Evolutionary conservation across 2,329 filamentous ascomycete genomes (phyloP).

Genomic region (Alternaria panax): DNA sequence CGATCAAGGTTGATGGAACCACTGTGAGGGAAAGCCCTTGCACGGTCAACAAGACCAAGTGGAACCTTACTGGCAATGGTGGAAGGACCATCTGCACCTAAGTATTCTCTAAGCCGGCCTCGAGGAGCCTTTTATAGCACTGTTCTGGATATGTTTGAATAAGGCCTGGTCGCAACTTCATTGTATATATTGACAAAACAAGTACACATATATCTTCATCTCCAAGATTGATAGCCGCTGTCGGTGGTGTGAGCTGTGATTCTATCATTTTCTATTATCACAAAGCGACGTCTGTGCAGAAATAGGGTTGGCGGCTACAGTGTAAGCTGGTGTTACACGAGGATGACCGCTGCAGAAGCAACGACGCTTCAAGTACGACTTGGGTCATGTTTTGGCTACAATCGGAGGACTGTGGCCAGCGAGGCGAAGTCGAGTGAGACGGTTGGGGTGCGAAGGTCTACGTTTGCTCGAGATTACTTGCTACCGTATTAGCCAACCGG

Average conservation of each 20-base stretch:
- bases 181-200: conserved; percentile 6
- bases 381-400: background rate
- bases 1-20: conserved; percentile 58
- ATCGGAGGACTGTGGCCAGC: background rate
- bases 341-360: background rate
- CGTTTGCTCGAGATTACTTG: background rate
- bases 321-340: background rate
- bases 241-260: background rate
- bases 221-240: too few species aligned
- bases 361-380: background rate
- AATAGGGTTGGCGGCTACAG: background rate
- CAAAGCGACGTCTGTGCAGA: background rate
- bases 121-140: background rate
- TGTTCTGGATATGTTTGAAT: background rate
- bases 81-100: conserved; percentile 31
- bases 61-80: conserved; percentile 58
- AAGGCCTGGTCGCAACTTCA: background rate
- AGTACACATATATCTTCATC: background rate
- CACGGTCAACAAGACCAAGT: conserved; percentile 59
- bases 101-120: background rate
- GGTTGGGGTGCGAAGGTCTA: conserved; percentile 4
- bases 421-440: background rate
- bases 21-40: conserved; percentile 64
- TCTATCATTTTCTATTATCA: background rate
- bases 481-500: background rate